Percentiles rank a stretch among this genome's conserved stretches.
Evolutionary conservation across 2,329 filamentous ascomycete species (phyloP).

Genomic region (Fusarium staphyleae): DNA sequence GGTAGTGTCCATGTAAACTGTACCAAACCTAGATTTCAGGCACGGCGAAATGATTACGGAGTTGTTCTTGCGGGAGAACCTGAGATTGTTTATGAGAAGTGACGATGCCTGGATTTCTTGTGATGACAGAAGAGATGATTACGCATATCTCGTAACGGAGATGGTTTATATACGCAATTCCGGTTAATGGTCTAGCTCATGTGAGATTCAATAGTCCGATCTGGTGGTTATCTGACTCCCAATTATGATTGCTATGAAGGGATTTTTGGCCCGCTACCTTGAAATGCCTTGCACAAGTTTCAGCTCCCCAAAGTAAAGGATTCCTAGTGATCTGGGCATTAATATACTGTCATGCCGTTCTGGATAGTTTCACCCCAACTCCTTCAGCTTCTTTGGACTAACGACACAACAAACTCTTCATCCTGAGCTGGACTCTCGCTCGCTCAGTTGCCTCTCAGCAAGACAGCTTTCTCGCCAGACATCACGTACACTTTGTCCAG

Average conservation of each 20-base stretch:
- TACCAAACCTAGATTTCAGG: conserved; percentile 43
- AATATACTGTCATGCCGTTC: not conserved
- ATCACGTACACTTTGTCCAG: not conserved
- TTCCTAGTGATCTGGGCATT: too few relatives aligned
- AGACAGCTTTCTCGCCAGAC: not conserved
- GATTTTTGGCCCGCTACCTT: too few relatives aligned
- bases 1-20: conserved; percentile 44
- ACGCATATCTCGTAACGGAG: not conserved
- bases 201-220: too few relatives aligned
- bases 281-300: too few relatives aligned
- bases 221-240: too few relatives aligned
- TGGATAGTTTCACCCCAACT: not conserved
- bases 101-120: conserved; percentile 9
- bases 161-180: not conserved
- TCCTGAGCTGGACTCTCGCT: not conserved
- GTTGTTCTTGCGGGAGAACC: conserved; percentile 29
- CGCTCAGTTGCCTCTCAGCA: not conserved
- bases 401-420: not conserved
- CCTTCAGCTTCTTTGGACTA: not conserved
- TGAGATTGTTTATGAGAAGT: conserved; percentile 21
- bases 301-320: too few relatives aligned
- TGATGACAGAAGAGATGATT: conserved; percentile 10
- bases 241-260: too few relatives aligned
- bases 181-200: too few relatives aligned
- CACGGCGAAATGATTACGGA: conserved; percentile 43